Conservation (phyloP, 805 yeast genomes). For the Saturnispora hagleri region DNA sequence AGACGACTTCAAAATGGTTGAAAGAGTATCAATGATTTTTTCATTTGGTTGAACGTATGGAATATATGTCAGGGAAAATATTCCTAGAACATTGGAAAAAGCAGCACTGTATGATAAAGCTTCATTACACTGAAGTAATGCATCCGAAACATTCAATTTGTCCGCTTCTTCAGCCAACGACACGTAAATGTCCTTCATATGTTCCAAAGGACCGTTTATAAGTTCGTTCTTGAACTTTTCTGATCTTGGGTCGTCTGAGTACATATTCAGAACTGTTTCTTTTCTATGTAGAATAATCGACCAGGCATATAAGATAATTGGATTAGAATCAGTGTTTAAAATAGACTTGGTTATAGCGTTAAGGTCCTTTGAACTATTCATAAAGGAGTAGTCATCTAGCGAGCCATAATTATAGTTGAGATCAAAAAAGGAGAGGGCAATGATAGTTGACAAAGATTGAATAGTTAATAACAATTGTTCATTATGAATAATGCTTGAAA, state of each 20-base stretch:
- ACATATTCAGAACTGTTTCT: slow-evolving; percentile 30
- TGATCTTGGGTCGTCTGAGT: slow-evolving; percentile 19
- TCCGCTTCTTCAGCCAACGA: slow-evolving; percentile 33
- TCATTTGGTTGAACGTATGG: slow-evolving; percentile 43
- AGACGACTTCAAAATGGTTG: slow-evolving; percentile 33
- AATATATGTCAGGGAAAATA: slow-evolving; percentile 35
- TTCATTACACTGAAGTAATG: slow-evolving; percentile 33
- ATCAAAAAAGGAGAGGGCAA: slow-evolving; percentile 47
- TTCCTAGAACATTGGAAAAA: slow-evolving; percentile 41
- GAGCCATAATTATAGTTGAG: slow-evolving; percentile 41
- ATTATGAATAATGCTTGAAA: slow-evolving; percentile 10
- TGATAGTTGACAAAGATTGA: slow-evolving; percentile 39
- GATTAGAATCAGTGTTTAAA: slow-evolving; percentile 29
- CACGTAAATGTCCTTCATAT: slow-evolving; percentile 22
- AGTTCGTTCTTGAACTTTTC: slow-evolving; percentile 9
- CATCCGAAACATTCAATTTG: slow-evolving; percentile 36
- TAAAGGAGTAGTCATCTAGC: slow-evolving; percentile 31
- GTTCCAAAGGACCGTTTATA: slow-evolving; percentile 10
- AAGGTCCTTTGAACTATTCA: slow-evolving; percentile 35
- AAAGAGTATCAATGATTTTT: slow-evolving; percentile 33
- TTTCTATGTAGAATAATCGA: slow-evolving; percentile 50
- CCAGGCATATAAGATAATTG: slow-evolving; percentile 58
- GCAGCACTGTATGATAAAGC: slow-evolving; percentile 40
- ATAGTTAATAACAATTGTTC: slow-evolving; percentile 24
- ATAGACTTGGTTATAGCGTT: slow-evolving; percentile 15